A percentile compares a stretch with the other conserved stretches of the same genome.
phyloP scores from a whole-genome alignment of 495 filamentous ascomycete species.

The Hyphodiscus hymeniophilus region DNA sequence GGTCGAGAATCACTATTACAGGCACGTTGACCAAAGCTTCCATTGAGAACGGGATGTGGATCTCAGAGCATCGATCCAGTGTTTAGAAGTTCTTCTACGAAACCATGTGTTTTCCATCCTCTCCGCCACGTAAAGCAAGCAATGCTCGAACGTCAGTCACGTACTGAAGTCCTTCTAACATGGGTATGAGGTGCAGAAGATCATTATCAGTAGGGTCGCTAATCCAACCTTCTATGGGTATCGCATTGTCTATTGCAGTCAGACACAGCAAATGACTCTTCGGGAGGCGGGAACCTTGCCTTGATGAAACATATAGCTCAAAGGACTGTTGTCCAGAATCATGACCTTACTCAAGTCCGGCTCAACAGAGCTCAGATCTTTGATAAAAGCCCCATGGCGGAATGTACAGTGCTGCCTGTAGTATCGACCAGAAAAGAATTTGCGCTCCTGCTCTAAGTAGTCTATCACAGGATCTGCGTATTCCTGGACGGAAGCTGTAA shows the following conservation, averaged over 20 bases:
- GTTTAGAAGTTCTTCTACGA: constrained; percentile 4
- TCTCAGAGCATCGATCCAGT: not conserved
- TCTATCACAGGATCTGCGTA: constrained; percentile 99
- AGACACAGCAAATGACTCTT: not conserved
- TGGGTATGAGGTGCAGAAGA: constrained; percentile 82
- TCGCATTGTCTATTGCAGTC: constrained; percentile 67
- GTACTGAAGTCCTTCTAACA: constrained; percentile 91
- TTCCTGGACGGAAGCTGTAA: constrained; percentile 95
- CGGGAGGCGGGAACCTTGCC: constrained; percentile 44
- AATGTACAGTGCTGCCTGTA: constrained; percentile 96
- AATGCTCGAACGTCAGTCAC: constrained; percentile 89
- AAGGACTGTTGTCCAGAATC: constrained; percentile 96
- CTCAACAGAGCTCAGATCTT: constrained; percentile 92
- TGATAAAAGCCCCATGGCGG: constrained; percentile 93
- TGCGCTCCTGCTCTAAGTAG: constrained; percentile 93
- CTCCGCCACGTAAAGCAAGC: constrained; percentile 77
- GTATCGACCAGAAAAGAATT: constrained; percentile 86
- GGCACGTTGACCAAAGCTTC: too few relatives aligned
- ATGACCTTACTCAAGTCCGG: constrained; percentile 94
- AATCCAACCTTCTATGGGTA: constrained; percentile 90
- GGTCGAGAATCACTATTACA: not conserved
- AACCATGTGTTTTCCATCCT: constrained; percentile 42
- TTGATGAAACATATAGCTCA: constrained; percentile 98
- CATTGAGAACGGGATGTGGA: not conserved
- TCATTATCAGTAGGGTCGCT: constrained; percentile 87